Conservation (phyloP, 164 flowering plant genomes). For the Warburgia ugandensis region DNA sequence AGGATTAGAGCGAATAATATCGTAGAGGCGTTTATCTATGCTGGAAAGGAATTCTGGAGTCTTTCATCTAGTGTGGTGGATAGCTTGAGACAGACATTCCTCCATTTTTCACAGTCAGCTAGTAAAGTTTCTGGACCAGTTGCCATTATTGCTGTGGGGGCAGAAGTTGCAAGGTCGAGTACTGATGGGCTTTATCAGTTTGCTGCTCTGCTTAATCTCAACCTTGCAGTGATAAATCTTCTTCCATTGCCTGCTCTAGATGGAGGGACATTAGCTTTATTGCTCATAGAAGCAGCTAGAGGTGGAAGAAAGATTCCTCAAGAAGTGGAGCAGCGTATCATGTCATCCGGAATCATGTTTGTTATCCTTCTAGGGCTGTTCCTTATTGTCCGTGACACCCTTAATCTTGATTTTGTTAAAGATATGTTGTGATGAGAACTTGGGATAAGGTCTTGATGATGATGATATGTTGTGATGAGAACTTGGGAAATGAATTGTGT, state of each 20-base stretch:
- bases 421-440: conserved; percentile 52
- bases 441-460: too few relatives aligned
- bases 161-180: conserved; percentile 91
- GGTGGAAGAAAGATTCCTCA: conserved; percentile 90
- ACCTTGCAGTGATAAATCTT: conserved; percentile 89
- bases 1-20: conserved; percentile 47
- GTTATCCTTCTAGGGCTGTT: conserved; percentile 68
- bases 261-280: conserved; percentile 86
- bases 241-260: conserved; percentile 94
- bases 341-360: conserved; percentile 86
- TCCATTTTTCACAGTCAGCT: conserved; percentile 81
- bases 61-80: conserved; percentile 69
- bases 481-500: too few relatives aligned
- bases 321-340: conserved; percentile 85
- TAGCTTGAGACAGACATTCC: conserved; percentile 74
- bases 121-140: conserved; percentile 92
- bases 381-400: conserved; percentile 76
- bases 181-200: conserved; percentile 86
- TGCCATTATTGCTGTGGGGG: conserved; percentile 96
- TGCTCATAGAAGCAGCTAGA: conserved; percentile 79
- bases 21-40: conserved; percentile 39
- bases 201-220: conserved; percentile 83
- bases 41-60: conserved; percentile 74
- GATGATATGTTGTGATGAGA: too few relatives aligned
- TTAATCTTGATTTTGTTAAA: conserved; percentile 81